These are phyloP conservation scores for Brettanomyces naardenensis DNA, from an alignment of 805 yeast genomes.

Conservation along the genomic window DNA sequence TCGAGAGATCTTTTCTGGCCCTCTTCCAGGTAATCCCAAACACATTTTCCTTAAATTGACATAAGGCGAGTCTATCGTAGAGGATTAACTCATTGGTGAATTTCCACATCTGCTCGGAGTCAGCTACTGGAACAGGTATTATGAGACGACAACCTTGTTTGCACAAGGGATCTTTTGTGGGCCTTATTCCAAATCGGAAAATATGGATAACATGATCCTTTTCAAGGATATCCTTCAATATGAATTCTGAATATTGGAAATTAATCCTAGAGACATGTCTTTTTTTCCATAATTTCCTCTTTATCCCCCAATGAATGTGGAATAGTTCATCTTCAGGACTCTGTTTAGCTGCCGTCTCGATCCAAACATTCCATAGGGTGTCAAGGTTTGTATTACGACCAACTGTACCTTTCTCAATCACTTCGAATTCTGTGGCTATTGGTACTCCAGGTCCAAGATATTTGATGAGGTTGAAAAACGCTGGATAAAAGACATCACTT, in stretches of 20 bases:
- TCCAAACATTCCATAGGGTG: slow-evolving; percentile 3
- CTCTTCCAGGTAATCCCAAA: background rate
- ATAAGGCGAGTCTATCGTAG: background rate
- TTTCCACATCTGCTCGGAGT: slow-evolving; percentile 1
- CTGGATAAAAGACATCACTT: background rate
- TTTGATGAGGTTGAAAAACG: background rate
- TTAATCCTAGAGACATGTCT: background rate
- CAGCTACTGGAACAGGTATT: background rate
- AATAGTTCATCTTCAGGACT: background rate
- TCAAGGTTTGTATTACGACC: background rate
- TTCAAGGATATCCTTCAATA: background rate
- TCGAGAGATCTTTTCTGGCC: background rate
- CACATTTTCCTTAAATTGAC: background rate
- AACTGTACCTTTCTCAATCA: background rate
- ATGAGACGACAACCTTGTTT: background rate
- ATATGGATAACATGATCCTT: background rate
- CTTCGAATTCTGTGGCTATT: background rate
- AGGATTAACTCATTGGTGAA: slow-evolving; percentile 1
- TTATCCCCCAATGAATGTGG: background rate
- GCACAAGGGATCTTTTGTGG: background rate
- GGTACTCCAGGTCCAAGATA: background rate
- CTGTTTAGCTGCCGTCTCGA: background rate
- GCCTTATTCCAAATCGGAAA: slow-evolving; percentile 1
- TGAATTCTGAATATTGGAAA: background rate
- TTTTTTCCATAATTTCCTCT: background rate